Base-by-base conservation (phyloP, 108 stramenopile species). In the Conticribra weissflogii region DNA sequence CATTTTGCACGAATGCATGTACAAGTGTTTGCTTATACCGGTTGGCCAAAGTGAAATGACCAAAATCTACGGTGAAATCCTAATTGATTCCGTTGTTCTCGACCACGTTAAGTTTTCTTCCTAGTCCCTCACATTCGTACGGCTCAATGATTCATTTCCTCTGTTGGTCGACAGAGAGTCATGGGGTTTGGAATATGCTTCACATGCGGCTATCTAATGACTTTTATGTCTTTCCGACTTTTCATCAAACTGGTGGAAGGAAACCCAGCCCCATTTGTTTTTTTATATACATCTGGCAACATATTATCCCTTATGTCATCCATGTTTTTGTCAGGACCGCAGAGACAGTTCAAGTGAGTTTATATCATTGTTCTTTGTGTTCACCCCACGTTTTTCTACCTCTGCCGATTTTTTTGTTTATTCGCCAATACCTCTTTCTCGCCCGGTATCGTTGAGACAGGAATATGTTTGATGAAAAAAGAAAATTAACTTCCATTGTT, bases 211-310 rank as follows among this genome's bases (percentile, higher is more conserved):
- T 94, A 91, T 61, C 64, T 92, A 57, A 91, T 92, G 72, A 89
- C 90, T 16, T 92, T 92, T 74, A 78, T 85, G 69, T 89, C 88
- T 16, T 92, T 95, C 54, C 76, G 79, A 15, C 87, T 87, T 60
- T 89, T 95, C 63, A 76, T 92, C 58, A 69, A 88, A 68, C 63
- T 95, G 19, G 76, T 91, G 8, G 86, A 82, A 56, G 94, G 91
- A 25, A 81, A 88, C 62, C 90, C 94, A 3, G 80, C 92, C 3
- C 94, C 94, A 1, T 95, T 95, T 64, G 91, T 90, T 23, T 62
- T 91, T 44, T 69, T 90, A 46, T 95, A 95, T 63, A 78, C 76
- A 23, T 63, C 73, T 16, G 82, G 76, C 3, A 79, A 83, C 45
- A 17, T 78, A 2, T 25, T 79, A 25, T 66, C 63, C n/a, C 48